Evolutionary conservation across 768 basidiomycete species (phyloP).

Genomic region (Boletus rubescentipes): DNA sequence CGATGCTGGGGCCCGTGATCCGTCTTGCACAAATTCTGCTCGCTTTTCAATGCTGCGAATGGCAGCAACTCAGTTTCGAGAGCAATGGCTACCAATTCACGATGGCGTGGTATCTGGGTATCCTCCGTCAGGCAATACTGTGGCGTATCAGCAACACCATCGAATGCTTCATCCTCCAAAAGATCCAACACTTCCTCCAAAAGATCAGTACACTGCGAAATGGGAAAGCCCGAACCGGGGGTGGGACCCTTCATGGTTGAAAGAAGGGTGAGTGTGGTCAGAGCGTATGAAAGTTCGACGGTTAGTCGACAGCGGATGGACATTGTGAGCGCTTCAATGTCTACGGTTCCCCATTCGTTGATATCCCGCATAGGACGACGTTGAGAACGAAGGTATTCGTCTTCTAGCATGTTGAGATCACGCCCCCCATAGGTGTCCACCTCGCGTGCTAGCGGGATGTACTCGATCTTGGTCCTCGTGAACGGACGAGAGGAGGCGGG

Average conservation of each 20-base stretch:
- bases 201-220: slow-evolving; percentile 74
- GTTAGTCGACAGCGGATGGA: slow-evolving; percentile 83
- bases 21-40: slow-evolving; percentile 50
- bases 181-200: slow-evolving; percentile 87
- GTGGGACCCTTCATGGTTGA: slow-evolving; percentile 72
- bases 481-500: slow-evolving; percentile 39
- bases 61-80: slow-evolving; percentile 56
- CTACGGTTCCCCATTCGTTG: slow-evolving; percentile 85
- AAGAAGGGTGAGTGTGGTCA: slow-evolving; percentile 83
- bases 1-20: slow-evolving; percentile 60
- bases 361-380: slow-evolving; percentile 65
- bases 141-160: slow-evolving; percentile 37
- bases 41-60: slow-evolving; percentile 53
- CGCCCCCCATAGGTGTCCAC: slow-evolving; percentile 79
- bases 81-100: slow-evolving; percentile 57
- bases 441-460: slow-evolving; percentile 77
- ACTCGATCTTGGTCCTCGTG: slow-evolving; percentile 82
- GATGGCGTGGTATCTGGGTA: slow-evolving; percentile 56
- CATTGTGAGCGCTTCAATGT: slow-evolving; percentile 93
- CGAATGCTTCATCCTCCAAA: slow-evolving; percentile 79
- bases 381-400: slow-evolving; percentile 52
- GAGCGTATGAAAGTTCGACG: slow-evolving; percentile 83
- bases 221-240: slow-evolving; percentile 62
- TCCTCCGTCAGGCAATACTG: slow-evolving; percentile 30
- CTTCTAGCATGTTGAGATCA: slow-evolving; percentile 65